Conservation (phyloP, 768 basidiomycete species). For the Leccinum olivaceopallidum region DNA sequence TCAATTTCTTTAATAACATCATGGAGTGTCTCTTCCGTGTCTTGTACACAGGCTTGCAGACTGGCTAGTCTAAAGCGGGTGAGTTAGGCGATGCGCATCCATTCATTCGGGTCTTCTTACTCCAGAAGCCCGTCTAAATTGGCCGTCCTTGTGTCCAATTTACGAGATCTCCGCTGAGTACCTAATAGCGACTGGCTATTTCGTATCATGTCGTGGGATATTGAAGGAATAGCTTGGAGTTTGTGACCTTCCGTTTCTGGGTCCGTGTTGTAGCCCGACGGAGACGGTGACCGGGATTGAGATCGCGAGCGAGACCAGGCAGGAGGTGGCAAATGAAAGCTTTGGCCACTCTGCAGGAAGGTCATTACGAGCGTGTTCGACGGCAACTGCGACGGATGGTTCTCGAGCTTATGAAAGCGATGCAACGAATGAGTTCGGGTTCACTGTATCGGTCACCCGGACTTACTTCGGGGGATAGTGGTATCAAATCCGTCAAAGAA, state of each 20-base stretch:
- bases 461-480: slow-evolving; percentile 64
- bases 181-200: slow-evolving; percentile 15
- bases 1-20: slow-evolving; percentile 52
- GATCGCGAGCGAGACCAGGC: slow-evolving; percentile 28
- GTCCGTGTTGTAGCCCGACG: slow-evolving; percentile 71
- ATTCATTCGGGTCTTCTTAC: slow-evolving; percentile 42
- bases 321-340: slow-evolving; percentile 55
- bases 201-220: slow-evolving; percentile 23
- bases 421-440: slow-evolving; percentile 12
- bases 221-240: slow-evolving; percentile 22
- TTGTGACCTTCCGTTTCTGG: slow-evolving; percentile 58
- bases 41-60: slow-evolving; percentile 51
- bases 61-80: slow-evolving; percentile 45
- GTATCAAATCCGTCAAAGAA: slow-evolving; percentile 55
- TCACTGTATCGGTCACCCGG: slow-evolving; percentile 5
- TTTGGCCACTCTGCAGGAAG: slow-evolving; percentile 59
- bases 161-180: slow-evolving; percentile 27
- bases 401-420: slow-evolving; percentile 33
- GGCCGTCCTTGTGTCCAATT: slow-evolving; percentile 45
- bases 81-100: slow-evolving; percentile 3
- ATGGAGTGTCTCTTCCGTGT: slow-evolving; percentile 49
- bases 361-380: slow-evolving; percentile 74
- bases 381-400: slow-evolving; percentile 50
- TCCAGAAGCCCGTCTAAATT: slow-evolving; percentile 70
- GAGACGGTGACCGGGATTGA: slow-evolving; percentile 50